Evolutionary conservation across 106 monocot species (phyloP), one percentile per base, ranked within the genome.

Genomic region (Dactylorhiza incarnata): DNA sequence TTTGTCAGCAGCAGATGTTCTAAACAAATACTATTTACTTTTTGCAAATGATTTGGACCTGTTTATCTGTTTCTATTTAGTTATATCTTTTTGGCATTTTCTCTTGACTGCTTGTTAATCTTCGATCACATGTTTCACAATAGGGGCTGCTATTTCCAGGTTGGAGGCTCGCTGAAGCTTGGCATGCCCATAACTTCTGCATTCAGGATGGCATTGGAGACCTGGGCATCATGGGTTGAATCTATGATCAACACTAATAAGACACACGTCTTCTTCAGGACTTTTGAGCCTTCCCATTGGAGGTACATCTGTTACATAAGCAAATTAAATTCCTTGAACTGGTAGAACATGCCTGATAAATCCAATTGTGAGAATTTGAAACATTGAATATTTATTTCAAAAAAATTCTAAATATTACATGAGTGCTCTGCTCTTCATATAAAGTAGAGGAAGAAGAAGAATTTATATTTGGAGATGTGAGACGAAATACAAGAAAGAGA

Each of bases 111-210:
- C 49, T 77, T 11, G 29, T 20, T 63, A 49, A 59, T n/a, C 8
- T 48, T 85, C 66, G 78, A 13, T 76, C 58, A 49, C 74, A 20
- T 63, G 43, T 37, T 83, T 85, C 37, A 48, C 47, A 22, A 81
- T 91, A 99, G 97, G 87, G 94, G 94, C 53, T 99, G 97, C 93
- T 99, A 99, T 87, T 99, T 99, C 83, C 94, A 99, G 84, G 80
- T 75, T 67, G 88, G 85, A 72, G 78, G 88, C 65, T 45, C 76
- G 24, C 67, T 99, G 58, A 94, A 86, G 80, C 89, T 99, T 77
- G 97, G 97, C 58, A 77, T 94, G 78, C 72, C 97, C 8, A 89
- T 99, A 49, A 83, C 83, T 70, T 55, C 88, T 74, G 97, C 97
- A 4, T 99, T 99, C 72, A 87, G 74, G 78, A 81, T 75, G 55